Evolutionary conservation across 495 filamentous ascomycete genomes (phyloP).

Genomic region (Hypoxylon fuscum): DNA sequence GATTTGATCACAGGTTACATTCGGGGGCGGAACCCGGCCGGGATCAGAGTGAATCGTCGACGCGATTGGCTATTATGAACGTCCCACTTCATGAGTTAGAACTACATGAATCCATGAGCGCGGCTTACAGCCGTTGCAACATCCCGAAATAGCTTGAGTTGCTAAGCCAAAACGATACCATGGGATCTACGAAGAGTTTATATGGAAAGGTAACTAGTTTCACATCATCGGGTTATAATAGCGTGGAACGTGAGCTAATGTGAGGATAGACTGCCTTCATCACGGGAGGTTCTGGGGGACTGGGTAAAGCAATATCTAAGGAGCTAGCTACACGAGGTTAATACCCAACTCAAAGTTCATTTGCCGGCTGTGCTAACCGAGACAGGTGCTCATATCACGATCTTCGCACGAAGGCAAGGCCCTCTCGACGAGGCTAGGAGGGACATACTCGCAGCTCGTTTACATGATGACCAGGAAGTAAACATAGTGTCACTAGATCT

Average conservation of each 20-base stretch:
- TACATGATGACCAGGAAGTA: constrained; percentile 22
- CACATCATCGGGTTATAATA: not conserved
- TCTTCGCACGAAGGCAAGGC: constrained; percentile 33
- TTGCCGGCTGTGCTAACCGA: not conserved
- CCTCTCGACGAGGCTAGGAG: constrained; percentile 38
- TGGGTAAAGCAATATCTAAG: constrained; percentile 45
- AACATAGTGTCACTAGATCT: constrained; percentile 36
- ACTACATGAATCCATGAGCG: constrained; percentile 1
- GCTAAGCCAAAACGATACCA: not conserved
- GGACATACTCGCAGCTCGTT: constrained; percentile 28
- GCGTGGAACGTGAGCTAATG: not conserved
- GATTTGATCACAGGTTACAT: constrained; percentile 11
- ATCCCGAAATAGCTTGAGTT: not conserved
- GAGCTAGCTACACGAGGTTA: constrained; percentile 38
- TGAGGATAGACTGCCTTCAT: constrained; percentile 41
- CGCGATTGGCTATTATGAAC: constrained; percentile 11
- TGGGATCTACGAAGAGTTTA: constrained; percentile 14
- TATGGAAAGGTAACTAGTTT: constrained; percentile 19
- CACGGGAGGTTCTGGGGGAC: constrained; percentile 41
- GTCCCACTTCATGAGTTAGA: constrained; percentile 10
- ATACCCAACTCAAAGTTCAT: not conserved
- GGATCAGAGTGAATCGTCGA: not conserved
- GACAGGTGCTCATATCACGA: constrained; percentile 40
- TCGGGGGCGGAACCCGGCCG: constrained; percentile 24
- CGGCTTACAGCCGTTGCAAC: constrained; percentile 1